A percentile compares a stretch with the other conserved stretches of the same genome.
Conservation (phyloP, 306 rosid genomes). For the Mimosa bimucronata region DNA sequence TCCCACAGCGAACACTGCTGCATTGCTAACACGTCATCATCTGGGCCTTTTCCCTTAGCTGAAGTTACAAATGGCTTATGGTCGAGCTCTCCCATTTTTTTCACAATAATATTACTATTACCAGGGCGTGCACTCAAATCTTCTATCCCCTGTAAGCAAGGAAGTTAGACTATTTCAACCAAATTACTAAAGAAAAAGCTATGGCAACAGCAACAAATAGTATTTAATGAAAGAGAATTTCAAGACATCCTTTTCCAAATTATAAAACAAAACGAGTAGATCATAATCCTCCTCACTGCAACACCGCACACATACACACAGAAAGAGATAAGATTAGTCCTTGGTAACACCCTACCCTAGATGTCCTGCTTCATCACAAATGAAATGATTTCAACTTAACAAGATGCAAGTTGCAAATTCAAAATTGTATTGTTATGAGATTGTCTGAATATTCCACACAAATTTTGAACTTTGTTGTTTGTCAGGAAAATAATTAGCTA, state of each 20-base stretch:
- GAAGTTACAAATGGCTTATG: conserved; percentile 45
- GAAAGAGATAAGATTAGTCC: background rate
- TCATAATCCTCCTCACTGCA: background rate
- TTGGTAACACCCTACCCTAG: background rate
- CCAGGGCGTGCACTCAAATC: background rate
- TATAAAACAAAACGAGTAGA: background rate
- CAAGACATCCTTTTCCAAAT: background rate
- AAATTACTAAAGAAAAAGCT: background rate
- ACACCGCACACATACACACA: background rate
- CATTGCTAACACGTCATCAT: background rate
- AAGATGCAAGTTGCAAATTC: background rate
- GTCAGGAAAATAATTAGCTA: background rate
- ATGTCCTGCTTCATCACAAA: background rate
- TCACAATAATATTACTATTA: conserved; percentile 9
- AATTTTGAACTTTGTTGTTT: background rate
- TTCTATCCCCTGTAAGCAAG: background rate
- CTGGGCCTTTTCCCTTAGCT: conserved; percentile 12
- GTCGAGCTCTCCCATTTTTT: conserved; percentile 40
- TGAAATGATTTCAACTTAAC: background rate
- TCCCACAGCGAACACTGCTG: conserved; percentile 53
- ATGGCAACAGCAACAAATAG: background rate
- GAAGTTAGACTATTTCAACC: background rate
- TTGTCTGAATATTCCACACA: background rate
- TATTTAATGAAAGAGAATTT: background rate
- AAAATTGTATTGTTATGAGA: background rate